Evolutionary conservation across 2,329 filamentous ascomycete species (phyloP), one percentile per base, ranked within the genome.

Genomic region (Amauroascus verrucosus): DNA sequence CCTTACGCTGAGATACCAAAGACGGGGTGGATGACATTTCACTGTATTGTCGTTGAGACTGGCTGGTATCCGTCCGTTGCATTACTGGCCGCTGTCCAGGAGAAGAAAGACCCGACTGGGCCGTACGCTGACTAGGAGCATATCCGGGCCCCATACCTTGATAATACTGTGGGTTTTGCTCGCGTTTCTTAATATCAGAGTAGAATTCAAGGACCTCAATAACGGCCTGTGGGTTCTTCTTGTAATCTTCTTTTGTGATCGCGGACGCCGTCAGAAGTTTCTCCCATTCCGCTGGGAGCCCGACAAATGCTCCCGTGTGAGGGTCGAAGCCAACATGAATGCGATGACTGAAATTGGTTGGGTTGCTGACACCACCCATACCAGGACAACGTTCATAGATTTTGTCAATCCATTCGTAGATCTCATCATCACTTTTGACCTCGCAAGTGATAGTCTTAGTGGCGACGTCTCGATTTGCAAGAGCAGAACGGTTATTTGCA

Each of bases 391-490:
- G 85, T 62, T 91, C 89, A 68, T 97, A 97, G 60, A 98, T 94
- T 68, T 90, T 88, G 70, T 98, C 93, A 64, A 97, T 95, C 93
- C 93, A 98, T 64, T 95, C 89, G 70, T 98, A 98, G 51, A 98
- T 82, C 62, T 98, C 93, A 65, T 95, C 91, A 64, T 98, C 93
- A 54, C 84, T 86, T 72, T 96, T 95, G 63, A 97, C 89, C 67
- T 86, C 88, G 68, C 95, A 93, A 59, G 93, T 89, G 50, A 96
- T 81, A 2, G 88, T 86, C 67, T 86, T 88, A 55, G 84, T 86
- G 7, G 84, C 80, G 32, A 87, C 83, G 59, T 96, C 91, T 59
- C 88, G 84, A 44, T 86, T 86, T 49, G 84, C 81, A 9, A 88
- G 80, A 56, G 85, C 87, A 48, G 79, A 81, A 45, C 84, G 87